Percentiles rank a stretch among this genome's conserved stretches.
Conservation (phyloP, 192 early-diverging fungal species). For the Physocladia obscura region DNA sequence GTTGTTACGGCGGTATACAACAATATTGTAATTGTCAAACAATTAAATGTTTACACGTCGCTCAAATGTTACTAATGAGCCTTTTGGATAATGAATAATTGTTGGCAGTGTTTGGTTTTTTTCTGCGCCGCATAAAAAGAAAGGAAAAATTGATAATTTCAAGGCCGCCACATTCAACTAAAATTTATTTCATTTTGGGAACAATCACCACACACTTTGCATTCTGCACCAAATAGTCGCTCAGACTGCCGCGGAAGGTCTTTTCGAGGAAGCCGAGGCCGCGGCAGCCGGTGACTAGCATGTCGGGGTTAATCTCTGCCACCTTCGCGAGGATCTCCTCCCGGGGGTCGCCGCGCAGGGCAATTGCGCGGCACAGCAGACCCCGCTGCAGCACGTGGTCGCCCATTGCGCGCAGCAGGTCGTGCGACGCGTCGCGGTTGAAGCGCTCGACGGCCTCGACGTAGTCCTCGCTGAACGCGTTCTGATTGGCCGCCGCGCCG, state of each 20-base stretch:
- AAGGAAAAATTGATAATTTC: too few species aligned
- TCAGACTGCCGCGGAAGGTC: conserved; percentile 40
- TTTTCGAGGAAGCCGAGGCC: conserved; percentile 23
- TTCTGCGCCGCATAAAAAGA: too few species aligned
- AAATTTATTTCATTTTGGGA: conserved; percentile 2
- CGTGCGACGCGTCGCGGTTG: conserved; percentile 19
- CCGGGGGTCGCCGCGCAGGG: conserved; percentile 47
- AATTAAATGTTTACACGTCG: too few species aligned
- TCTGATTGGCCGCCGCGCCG: neutral
- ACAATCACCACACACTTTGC: conserved; percentile 30
- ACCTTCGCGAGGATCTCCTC: conserved; percentile 40
- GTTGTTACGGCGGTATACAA: too few species aligned
- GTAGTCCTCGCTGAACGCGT: conserved; percentile 19
- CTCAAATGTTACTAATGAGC: too few species aligned
- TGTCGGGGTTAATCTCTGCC: conserved; percentile 27
- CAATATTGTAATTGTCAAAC: too few species aligned
- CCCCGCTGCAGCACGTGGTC: conserved; percentile 1
- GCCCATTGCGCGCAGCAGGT: conserved; percentile 1
- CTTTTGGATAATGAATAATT: too few species aligned
- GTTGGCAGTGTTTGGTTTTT: too few species aligned
- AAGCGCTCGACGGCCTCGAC: neutral
- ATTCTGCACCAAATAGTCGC: conserved; percentile 44
- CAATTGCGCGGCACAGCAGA: conserved; percentile 36
- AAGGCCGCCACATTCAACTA: too few species aligned
- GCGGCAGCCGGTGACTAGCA: conserved; percentile 27